Evolutionary conservation across 139 green algal genomes (phyloP).

Genomic region (Picochlorum sp.): DNA sequence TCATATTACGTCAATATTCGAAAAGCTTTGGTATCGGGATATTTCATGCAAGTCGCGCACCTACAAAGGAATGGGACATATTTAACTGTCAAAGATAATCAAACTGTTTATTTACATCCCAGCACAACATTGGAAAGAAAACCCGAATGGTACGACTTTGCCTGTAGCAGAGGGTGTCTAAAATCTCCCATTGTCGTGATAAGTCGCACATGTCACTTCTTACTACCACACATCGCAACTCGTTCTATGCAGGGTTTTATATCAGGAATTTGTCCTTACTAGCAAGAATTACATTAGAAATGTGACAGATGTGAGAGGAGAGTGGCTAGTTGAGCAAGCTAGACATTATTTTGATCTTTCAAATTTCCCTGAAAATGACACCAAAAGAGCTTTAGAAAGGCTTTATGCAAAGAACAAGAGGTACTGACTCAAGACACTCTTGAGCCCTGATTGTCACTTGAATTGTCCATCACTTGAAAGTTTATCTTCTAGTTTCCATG

Average conservation of each 20-base stretch:
- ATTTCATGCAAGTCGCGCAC: constrained; percentile 98
- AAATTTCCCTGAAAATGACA: constrained; percentile 88
- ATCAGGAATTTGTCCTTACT: constrained; percentile 99
- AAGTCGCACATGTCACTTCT: not conserved
- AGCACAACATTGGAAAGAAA: constrained; percentile 90
- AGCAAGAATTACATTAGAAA: constrained; percentile 95
- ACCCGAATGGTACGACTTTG: constrained; percentile 70
- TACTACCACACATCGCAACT: not conserved
- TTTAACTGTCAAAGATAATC: constrained; percentile 98
- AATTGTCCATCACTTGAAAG: not conserved
- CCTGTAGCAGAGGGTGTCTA: not conserved
- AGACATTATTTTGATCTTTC: constrained; percentile 94
- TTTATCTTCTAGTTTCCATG: too few relatives aligned
- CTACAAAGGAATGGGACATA: constrained; percentile 84
- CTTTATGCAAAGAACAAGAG: constrained; percentile 41
- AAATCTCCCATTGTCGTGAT: not conserved
- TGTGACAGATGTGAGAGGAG: constrained; percentile 81
- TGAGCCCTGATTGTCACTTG: not conserved
- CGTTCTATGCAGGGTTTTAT: constrained; percentile 49
- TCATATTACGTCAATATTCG: constrained; percentile 98
- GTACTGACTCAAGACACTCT: not conserved
- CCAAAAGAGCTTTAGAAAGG: constrained; percentile 68
- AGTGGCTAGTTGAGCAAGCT: constrained; percentile 94
- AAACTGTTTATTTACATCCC: constrained; percentile 91
- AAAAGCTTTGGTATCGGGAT: constrained; percentile 85